These are phyloP conservation scores for Solanum hybrid DNA, from an alignment of 305 asterid species.

Conservation along the genomic window DNA sequence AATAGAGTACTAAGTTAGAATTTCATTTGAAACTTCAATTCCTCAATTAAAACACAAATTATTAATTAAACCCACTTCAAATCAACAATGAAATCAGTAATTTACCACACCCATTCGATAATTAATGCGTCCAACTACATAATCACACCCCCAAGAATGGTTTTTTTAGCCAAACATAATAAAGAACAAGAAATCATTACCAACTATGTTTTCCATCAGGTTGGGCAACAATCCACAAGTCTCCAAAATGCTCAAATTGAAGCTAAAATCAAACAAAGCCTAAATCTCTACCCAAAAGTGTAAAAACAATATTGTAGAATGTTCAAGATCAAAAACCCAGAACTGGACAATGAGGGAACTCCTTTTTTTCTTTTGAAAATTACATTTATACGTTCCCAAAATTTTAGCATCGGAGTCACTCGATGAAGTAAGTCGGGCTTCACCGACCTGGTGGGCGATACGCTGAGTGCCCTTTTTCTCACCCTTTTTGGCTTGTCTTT, in stretches of 20 bases:
- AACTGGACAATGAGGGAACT: not conserved
- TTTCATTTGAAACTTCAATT: not conserved
- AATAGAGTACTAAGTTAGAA: not conserved
- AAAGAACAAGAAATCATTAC: not conserved
- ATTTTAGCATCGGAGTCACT: not conserved
- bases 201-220: not conserved
- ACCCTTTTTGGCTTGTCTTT: too few relatives aligned
- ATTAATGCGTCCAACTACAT: not conserved
- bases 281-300: not conserved
- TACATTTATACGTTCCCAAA: not conserved
- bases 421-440: not conserved
- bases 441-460: not conserved
- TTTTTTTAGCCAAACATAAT: not conserved
- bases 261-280: not conserved
- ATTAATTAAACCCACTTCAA: not conserved
- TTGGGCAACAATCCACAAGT: not conserved
- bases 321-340: not conserved
- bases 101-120: not conserved
- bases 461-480: not conserved
- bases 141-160: not conserved
- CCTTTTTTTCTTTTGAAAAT: not conserved
- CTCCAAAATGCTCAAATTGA: not conserved
- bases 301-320: too few relatives aligned
- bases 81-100: not conserved
- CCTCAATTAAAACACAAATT: not conserved